Base-by-base conservation (phyloP, 352 stramenopile genomes). In the Phytopythium oedochilum region DNA sequence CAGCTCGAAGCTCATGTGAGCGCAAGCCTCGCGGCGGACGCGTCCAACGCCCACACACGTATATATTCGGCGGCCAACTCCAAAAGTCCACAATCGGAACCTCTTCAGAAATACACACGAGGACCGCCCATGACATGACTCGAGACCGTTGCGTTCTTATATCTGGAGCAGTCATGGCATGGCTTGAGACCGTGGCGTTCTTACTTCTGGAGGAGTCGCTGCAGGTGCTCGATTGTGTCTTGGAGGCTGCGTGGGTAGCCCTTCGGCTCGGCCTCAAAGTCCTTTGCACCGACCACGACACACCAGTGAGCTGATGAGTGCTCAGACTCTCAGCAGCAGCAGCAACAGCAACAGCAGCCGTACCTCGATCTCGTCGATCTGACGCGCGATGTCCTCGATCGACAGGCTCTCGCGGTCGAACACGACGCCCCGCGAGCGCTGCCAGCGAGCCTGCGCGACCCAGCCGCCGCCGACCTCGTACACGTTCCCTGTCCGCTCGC, bases 401-500 rank as follows among this genome's bases (percentile, higher is more conserved):
- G 63, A 72, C 55, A 88, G 70, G 32, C 67, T 63, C 17, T 75
- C 60, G n/a, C 60, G 55, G 9, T 70, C 52, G 42, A 94, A 83
- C 15, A 85, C 65, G 25, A 80, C 66, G 14, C 86, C 86, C 4
- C 66, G 66, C 11, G 74, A 75, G 38, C 83, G 78, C 59, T 94
- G 75, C 85, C 86, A 96, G 32, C 84, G 80, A 32, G 89, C 76
- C 53, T 82, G 63, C 0, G 82, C 72, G 15, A 91, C 71, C 87
- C 86, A 94, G 4, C 86, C 87, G 6, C 76, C 87, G 25, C 80
- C 86, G 22, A 94, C 78, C 57, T 96, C 86, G 58, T 92, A 92
- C 39, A 94, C 68, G 42, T 90, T 78, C 4, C 86, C 86, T 1
- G 64, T 86, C 52, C 75, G 70, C n/a, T 67, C 66, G 56, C 75